Evolutionary conservation across 2,329 filamentous ascomycete species (phyloP).

Genomic region (Pseudohalonectria lignicola): DNA sequence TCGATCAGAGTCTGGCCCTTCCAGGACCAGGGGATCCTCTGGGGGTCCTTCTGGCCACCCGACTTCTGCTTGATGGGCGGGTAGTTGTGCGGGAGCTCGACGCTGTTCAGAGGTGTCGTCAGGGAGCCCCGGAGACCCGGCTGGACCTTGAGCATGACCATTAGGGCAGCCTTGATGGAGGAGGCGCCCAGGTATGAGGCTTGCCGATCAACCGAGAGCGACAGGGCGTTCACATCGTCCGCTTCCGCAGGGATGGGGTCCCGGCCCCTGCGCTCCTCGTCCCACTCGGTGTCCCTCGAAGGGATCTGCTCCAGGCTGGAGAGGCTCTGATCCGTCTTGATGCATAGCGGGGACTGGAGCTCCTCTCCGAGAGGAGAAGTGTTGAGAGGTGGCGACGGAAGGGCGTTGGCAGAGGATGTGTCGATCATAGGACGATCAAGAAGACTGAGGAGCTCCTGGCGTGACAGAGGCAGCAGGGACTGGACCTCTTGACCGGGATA

Average conservation of each 20-base stretch:
- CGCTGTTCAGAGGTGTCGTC: conserved; percentile 32
- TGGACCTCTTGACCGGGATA: conserved; percentile 47
- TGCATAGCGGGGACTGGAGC: conserved; percentile 36
- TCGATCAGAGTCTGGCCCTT: conserved; percentile 61
- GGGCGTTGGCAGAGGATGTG: conserved; percentile 22
- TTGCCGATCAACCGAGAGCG: conserved; percentile 46
- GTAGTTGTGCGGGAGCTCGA: conserved; percentile 33
- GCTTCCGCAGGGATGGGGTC: conserved; percentile 52
- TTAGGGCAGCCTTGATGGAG: conserved; percentile 62
- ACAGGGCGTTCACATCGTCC: conserved; percentile 62
- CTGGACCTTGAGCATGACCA: conserved; percentile 54
- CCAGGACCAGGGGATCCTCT: conserved; percentile 44
- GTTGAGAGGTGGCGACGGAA: conserved; percentile 43
- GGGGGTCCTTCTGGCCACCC: conserved; percentile 31
- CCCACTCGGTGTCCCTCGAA: conserved; percentile 51
- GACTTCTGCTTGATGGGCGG: conserved; percentile 30
- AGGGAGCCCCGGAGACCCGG: conserved; percentile 33
- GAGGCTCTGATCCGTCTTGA: conserved; percentile 35
- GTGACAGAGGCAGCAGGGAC: conserved; percentile 39
- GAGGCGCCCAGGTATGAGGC: conserved; percentile 61
- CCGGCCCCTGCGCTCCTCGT: conserved; percentile 46
- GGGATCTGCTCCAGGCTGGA: conserved; percentile 57
- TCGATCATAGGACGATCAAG: conserved; percentile 35
- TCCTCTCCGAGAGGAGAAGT: conserved; percentile 35
- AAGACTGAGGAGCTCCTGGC: conserved; percentile 48